phyloP scores from a whole-genome alignment of 2,329 filamentous ascomycete genomes.

The Cadophora gregata region DNA sequence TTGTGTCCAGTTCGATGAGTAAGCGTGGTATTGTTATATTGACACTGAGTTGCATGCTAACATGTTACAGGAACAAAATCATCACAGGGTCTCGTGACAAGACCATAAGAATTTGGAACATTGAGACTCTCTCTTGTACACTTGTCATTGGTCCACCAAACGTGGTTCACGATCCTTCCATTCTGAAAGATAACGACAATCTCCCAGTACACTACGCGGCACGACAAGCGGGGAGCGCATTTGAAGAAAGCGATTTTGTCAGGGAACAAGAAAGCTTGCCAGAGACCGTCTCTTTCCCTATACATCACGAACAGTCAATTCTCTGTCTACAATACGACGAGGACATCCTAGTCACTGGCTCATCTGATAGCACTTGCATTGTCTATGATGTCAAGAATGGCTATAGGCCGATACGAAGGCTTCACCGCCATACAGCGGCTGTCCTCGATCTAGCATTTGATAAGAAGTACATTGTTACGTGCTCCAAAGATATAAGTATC shows the following conservation, averaged over 20 bases:
- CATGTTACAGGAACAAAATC: slow-evolving; percentile 75
- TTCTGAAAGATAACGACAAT: slow-evolving; percentile 59
- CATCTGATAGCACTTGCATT: slow-evolving; percentile 89
- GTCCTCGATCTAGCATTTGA: slow-evolving; percentile 96
- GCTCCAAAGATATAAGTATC: slow-evolving; percentile 93
- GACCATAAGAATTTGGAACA: slow-evolving; percentile 95
- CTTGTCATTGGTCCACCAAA: slow-evolving; percentile 84
- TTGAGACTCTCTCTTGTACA: slow-evolving; percentile 83
- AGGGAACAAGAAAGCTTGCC: slow-evolving; percentile 52
- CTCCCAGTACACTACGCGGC: slow-evolving; percentile 61
- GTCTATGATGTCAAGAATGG: slow-evolving; percentile 83
- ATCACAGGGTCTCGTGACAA: slow-evolving; percentile 95
- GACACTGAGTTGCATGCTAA: slow-evolving; percentile 44
- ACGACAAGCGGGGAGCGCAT: slow-evolving; percentile 43
- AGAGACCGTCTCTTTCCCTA: slow-evolving; percentile 60
- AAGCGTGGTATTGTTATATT: slow-evolving; percentile 46
- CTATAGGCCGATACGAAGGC: slow-evolving; percentile 79
- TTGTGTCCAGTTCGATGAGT: slow-evolving; percentile 97
- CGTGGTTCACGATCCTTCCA: slow-evolving; percentile 58
- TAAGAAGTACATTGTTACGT: slow-evolving; percentile 90
- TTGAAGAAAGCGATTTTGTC: slow-evolving; percentile 41
- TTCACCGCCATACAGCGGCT: slow-evolving; percentile 81
- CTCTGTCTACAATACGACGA: slow-evolving; percentile 95
- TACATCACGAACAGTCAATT: slow-evolving; percentile 89
- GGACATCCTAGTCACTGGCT: slow-evolving; percentile 91